A percentile compares a stretch with the other conserved stretches of the same genome.
phyloP scores from a whole-genome alignment of 2,329 filamentous ascomycete species.

The Onygena corvina region DNA sequence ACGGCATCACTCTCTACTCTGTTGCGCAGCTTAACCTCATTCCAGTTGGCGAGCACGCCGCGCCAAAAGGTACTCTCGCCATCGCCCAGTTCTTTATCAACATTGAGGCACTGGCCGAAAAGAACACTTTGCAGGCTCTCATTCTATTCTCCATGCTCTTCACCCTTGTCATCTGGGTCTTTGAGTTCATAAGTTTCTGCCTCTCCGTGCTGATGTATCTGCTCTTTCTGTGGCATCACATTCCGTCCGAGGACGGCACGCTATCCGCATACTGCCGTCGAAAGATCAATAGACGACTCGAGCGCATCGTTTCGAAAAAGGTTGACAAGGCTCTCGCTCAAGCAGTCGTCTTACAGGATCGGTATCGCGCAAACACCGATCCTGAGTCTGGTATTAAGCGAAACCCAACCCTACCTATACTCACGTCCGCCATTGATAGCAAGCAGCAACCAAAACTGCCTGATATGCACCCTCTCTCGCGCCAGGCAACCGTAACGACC shows the following conservation, averaged over 20 bases:
- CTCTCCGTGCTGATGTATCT: slow-evolving; percentile 67
- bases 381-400: slow-evolving; percentile 22
- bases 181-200: slow-evolving; percentile 63
- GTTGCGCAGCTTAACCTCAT: slow-evolving; percentile 66
- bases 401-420: slow-evolving; percentile 49
- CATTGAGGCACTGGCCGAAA: slow-evolving; percentile 56
- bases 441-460: slow-evolving; percentile 26
- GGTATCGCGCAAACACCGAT: slow-evolving; percentile 36
- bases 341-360: slow-evolving; percentile 49
- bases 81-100: slow-evolving; percentile 74
- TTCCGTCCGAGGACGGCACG: slow-evolving; percentile 67
- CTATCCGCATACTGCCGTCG: slow-evolving; percentile 77
- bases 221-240: slow-evolving; percentile 84
- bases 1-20: slow-evolving; percentile 75
- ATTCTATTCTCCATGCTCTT: slow-evolving; percentile 87
- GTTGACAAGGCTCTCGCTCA: slow-evolving; percentile 80
- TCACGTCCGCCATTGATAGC: slow-evolving; percentile 48
- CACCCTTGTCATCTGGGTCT: slow-evolving; percentile 77
- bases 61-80: slow-evolving; percentile 47
- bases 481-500: slow-evolving; percentile 50
- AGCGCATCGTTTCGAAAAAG: slow-evolving; percentile 71
- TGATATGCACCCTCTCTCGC: slow-evolving; percentile 47
- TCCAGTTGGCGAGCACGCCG: slow-evolving; percentile 44
- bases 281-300: slow-evolving; percentile 77
- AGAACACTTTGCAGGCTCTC: slow-evolving; percentile 65